Evolutionary conservation across 1,139 yeast species (phyloP).

Genomic region (Tardiomyces depauwii): DNA sequence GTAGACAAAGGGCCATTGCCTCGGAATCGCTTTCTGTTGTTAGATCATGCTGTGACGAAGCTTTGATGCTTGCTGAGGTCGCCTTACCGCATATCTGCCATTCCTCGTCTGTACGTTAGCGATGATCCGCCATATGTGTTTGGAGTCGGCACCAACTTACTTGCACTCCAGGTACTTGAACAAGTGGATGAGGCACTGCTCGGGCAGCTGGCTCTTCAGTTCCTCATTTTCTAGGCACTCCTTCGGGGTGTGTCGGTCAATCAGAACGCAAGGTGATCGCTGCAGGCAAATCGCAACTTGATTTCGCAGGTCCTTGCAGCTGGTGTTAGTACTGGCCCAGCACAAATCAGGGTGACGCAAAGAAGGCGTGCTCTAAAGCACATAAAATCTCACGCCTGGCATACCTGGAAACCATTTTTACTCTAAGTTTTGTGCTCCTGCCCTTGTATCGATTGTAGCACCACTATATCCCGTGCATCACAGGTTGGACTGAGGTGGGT

Average conservation of each 20-base stretch:
- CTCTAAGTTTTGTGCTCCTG: too few relatives aligned
- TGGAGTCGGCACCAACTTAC: slow-evolving; percentile 12
- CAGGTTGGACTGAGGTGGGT: too few relatives aligned
- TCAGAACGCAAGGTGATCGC: slow-evolving; percentile 90
- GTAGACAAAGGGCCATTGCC: slow-evolving; percentile 93
- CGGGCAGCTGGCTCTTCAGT: slow-evolving; percentile 67
- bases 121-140: neutral
- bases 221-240: slow-evolving; percentile 79
- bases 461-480: too few relatives aligned
- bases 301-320: slow-evolving; percentile 87
- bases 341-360: too few relatives aligned
- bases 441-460: too few relatives aligned
- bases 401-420: too few relatives aligned
- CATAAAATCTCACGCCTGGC: too few relatives aligned
- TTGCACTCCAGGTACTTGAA: slow-evolving; percentile 83
- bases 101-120: slow-evolving; percentile 12
- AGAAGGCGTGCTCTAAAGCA: too few relatives aligned
- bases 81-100: slow-evolving; percentile 45
- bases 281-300: slow-evolving; percentile 93
- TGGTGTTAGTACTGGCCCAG: slow-evolving; percentile 16
- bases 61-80: neutral
- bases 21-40: slow-evolving; percentile 59
- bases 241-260: slow-evolving; percentile 82
- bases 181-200: slow-evolving; percentile 76
- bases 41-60: slow-evolving; percentile 6